Percentiles rank a stretch among this genome's conserved stretches.
These are phyloP conservation scores for Epichloe aotearoae DNA, from an alignment of 2,329 filamentous ascomycete species.

Conservation along the genomic window DNA sequence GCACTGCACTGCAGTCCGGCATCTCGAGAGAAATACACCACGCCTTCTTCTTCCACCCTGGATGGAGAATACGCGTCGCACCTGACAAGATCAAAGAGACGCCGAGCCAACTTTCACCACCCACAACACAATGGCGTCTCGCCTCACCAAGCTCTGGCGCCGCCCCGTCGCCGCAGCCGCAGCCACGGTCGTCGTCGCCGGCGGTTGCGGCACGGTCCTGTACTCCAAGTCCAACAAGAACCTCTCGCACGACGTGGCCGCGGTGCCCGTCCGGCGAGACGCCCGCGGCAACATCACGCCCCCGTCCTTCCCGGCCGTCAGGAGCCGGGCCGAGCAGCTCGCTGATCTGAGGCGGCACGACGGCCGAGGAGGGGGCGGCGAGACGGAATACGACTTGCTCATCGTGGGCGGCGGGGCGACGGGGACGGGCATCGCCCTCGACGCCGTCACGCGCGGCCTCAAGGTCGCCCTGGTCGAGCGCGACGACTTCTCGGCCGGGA, in stretches of 20 bases:
- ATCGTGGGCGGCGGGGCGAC: slow-evolving; percentile 72
- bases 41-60: too few relatives aligned
- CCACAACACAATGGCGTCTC: slow-evolving; percentile 19
- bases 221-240: slow-evolving; percentile 17
- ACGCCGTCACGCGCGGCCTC: slow-evolving; percentile 65
- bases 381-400: slow-evolving; percentile 54
- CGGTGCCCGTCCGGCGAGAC: slow-evolving; percentile 24
- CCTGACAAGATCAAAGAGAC: neutral
- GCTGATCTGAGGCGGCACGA: slow-evolving; percentile 24
- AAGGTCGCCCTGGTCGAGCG: slow-evolving; percentile 72
- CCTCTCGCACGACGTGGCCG: slow-evolving; percentile 19
- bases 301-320: slow-evolving; percentile 24
- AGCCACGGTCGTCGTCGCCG: slow-evolving; percentile 14
- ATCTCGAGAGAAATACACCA: too few relatives aligned
- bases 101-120: neutral
- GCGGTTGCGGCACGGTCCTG: slow-evolving; percentile 17
- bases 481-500: slow-evolving; percentile 72
- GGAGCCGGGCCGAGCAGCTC: slow-evolving; percentile 24
- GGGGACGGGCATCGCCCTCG: slow-evolving; percentile 66
- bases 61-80: too few relatives aligned
- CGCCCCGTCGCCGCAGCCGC: slow-evolving; percentile 21
- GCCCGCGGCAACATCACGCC: slow-evolving; percentile 22
- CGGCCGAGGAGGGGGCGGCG: slow-evolving; percentile 14
- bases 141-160: slow-evolving; percentile 21
- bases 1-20: too few relatives aligned